Evolutionary conservation across 371 early-diverging fungal genomes (phyloP).

Genomic region (Rhizopus arrhizus): DNA sequence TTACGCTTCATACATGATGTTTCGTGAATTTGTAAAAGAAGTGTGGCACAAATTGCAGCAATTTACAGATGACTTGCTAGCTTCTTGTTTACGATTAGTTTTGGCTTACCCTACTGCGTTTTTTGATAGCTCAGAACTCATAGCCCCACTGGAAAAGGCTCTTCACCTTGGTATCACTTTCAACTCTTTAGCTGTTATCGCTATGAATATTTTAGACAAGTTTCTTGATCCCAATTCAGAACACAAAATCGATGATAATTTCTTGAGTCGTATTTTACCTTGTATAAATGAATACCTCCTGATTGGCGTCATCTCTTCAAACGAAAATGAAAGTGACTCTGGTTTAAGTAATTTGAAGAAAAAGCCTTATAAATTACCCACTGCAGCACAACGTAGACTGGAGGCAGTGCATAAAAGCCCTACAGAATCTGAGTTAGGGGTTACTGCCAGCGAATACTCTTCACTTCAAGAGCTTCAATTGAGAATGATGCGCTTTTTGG

Average conservation of each 20-base stretch:
- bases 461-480: slow-evolving; percentile 55
- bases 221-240: slow-evolving; percentile 46
- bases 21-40: slow-evolving; percentile 60
- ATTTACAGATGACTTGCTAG: slow-evolving; percentile 79
- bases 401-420: slow-evolving; percentile 12
- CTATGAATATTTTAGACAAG: slow-evolving; percentile 66
- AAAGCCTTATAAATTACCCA: slow-evolving; percentile 14
- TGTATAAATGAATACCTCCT: slow-evolving; percentile 68
- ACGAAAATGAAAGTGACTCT: slow-evolving; percentile 3
- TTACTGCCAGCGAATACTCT: slow-evolving; percentile 16
- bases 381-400: slow-evolving; percentile 21
- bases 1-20: slow-evolving; percentile 37
- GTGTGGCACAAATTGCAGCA: slow-evolving; percentile 65
- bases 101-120: slow-evolving; percentile 67
- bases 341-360: neutral
- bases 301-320: slow-evolving; percentile 38
- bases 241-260: slow-evolving; percentile 22
- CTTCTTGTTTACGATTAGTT: slow-evolving; percentile 67
- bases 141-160: slow-evolving; percentile 62
- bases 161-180: slow-evolving; percentile 72
- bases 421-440: slow-evolving; percentile 25
- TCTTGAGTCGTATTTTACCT: slow-evolving; percentile 55
- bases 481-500: slow-evolving; percentile 67
- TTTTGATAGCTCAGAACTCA: slow-evolving; percentile 50
- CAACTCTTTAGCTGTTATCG: slow-evolving; percentile 63